phyloP scores from a whole-genome alignment of 1,284 basidiomycete species.

The Golubevia sp. region DNA sequence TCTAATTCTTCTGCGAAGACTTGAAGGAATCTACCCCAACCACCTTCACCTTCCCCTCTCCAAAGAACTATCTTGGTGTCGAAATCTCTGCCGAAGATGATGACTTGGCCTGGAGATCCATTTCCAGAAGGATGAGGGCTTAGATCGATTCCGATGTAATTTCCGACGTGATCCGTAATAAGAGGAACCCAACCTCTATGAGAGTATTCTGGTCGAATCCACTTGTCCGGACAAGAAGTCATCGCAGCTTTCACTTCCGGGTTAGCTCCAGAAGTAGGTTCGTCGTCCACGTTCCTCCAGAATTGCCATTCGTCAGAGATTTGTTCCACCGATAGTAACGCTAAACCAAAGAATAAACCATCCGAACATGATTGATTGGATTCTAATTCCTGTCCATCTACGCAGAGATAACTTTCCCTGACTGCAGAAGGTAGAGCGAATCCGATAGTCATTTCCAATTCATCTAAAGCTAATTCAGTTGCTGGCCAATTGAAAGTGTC shows the following conservation, averaged over 20 bases:
- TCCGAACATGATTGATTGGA: conserved; percentile 51
- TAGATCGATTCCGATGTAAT: conserved; percentile 95
- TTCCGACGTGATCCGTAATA: conserved; percentile 87
- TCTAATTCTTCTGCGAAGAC: conserved; percentile 91
- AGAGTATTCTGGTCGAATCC: conserved; percentile 87
- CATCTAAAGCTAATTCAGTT: conserved; percentile 37
- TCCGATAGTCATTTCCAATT: conserved; percentile 47
- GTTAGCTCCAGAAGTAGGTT: conserved; percentile 46
- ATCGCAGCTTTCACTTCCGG: conserved; percentile 65
- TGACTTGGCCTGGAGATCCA: conserved; percentile 86
- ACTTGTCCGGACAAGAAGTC: conserved; percentile 87
- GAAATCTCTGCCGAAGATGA: conserved; percentile 96
- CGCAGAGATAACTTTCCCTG: conserved; percentile 48
- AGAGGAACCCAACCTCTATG: conserved; percentile 95
- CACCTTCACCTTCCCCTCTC: conserved; percentile 75
- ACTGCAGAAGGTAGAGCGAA: conserved; percentile 45
- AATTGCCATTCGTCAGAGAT: conserved; percentile 53
- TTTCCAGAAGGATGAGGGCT: conserved; percentile 71
- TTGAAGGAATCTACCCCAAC: conserved; percentile 95
- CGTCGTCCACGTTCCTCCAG: conserved; percentile 54
- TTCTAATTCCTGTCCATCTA: conserved; percentile 57
- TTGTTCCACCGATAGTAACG: conserved; percentile 47
- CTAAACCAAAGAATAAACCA: conserved; percentile 55
- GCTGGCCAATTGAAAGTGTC: conserved; percentile 59
- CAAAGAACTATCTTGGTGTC: conserved; percentile 91